A percentile compares a stretch with the other conserved stretches of the same genome.
Conservation (phyloP, 2,329 filamentous ascomycete genomes). For the Neonectria magnoliae region DNA sequence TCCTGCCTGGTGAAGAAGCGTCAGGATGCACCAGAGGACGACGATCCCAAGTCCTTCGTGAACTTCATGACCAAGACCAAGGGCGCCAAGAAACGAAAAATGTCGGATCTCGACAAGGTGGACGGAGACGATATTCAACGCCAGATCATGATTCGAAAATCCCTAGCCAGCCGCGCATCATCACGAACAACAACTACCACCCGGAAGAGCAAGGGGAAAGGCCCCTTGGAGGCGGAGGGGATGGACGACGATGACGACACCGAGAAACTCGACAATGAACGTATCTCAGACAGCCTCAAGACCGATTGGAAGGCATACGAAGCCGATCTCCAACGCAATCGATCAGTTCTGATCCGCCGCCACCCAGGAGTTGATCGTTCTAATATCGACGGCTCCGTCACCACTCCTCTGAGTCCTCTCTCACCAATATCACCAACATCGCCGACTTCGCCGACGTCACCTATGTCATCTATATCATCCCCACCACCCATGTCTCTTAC, state of each 20-base stretch:
- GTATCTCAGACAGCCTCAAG: conserved; percentile 30
- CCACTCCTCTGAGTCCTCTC: conserved; percentile 1
- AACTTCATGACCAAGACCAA: conserved; percentile 32
- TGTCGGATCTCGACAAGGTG: conserved; percentile 22
- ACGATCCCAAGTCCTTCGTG: conserved; percentile 24
- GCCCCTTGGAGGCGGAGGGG: conserved; percentile 11
- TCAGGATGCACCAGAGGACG: conserved; percentile 13
- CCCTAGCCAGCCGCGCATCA: conserved; percentile 48
- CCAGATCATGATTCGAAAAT: conserved; percentile 56
- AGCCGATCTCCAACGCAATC: conserved; percentile 46
- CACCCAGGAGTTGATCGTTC: conserved; percentile 44
- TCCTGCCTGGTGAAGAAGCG: conserved; percentile 37
- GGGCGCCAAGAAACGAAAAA: conserved; percentile 28
- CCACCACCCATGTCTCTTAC: neutral
- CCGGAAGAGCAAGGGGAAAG: conserved; percentile 10
- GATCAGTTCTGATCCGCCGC: conserved; percentile 39
- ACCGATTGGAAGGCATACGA: conserved; percentile 55
- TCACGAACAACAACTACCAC: conserved; percentile 29
- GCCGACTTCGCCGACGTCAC: neutral
- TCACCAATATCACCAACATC: conserved; percentile 8
- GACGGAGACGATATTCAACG: conserved; percentile 52
- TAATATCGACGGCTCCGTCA: conserved; percentile 3
- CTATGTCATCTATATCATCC: neutral
- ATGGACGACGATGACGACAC: conserved; percentile 24
- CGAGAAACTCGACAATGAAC: conserved; percentile 11